Base-by-base conservation (phyloP, 257 asterid genomes). In the Fraxinus pennsylvanica region DNA sequence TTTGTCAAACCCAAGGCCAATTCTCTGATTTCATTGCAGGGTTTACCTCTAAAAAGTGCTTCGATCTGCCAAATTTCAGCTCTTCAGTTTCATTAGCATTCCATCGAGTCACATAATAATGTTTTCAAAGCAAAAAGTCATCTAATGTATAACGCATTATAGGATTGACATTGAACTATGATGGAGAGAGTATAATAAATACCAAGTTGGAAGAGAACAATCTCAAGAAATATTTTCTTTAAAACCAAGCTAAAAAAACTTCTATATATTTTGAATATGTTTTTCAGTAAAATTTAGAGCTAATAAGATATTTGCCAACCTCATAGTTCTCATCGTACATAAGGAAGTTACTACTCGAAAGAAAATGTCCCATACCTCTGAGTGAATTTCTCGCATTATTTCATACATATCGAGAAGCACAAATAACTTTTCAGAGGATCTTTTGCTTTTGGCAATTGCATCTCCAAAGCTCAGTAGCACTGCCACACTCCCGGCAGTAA, bases 341-440 rank as follows among this genome's bases (percentile, higher is more conserved):
- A 30, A 32, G 10, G 27, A 45, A 66, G 12, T 2, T 22, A 41
- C 59, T 70, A 27, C 79, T 78, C 69, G 47, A 54, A 80, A 39
- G 39, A 72, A 73, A 63, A 36, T 66, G 54, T 25, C 74, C 41
- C 81, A 83, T 87, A 93, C 98, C 97, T 96, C 98, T 8, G 87
- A 79, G 82, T 93, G 98, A 87, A 96, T 96, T 81, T 96, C 99
- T 83, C 96, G 88, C 99, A 96, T 96, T 79, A 93, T 96, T 86
- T 96, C 99, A 82, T 96, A 93, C 99, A 96, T 96, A 84, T 96
- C 98, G 47, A 96, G 90, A 80, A 96, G 96, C 88, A 93, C 98
- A 81, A 96, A 96, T 78, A 96, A 84, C 86, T 96, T 96, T 86
- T 96, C 99, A 59, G 98, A 98, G 36, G 99, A 96, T 85, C 99